A percentile compares a stretch with the other conserved stretches of the same genome.
Evolutionary conservation across 352 stramenopile genomes (phyloP).

Genomic region (Elongisporangium undulatum): DNA sequence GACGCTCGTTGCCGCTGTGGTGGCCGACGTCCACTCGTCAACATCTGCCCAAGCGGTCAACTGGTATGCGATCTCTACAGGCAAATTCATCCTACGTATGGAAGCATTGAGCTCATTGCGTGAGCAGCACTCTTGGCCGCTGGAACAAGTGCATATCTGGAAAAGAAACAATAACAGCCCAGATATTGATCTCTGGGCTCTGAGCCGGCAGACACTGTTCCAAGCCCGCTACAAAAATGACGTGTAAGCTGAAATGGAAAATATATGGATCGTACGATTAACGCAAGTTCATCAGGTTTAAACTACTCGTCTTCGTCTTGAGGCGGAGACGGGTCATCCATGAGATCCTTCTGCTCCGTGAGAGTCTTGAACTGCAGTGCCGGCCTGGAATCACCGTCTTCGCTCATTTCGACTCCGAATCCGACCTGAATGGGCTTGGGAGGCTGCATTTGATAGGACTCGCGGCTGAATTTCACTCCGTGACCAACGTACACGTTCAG

Average conservation of each 20-base stretch:
- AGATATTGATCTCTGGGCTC: constrained; percentile 30
- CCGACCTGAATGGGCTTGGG: constrained; percentile 46
- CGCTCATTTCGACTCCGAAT: constrained; percentile 36
- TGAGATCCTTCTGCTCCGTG: constrained; percentile 65
- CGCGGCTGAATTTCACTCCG: constrained; percentile 63
- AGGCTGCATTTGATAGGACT: constrained; percentile 52
- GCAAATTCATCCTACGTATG: constrained; percentile 12
- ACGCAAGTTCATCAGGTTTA: constrained; percentile 1
- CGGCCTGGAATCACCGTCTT: constrained; percentile 34
- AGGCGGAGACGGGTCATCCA: constrained; percentile 72
- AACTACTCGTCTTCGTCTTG: constrained; percentile 39
- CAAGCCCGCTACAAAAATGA: neutral
- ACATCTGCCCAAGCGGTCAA: constrained; percentile 9
- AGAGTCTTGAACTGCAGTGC: constrained; percentile 52
- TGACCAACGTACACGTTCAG: constrained; percentile 89
- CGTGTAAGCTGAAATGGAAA: constrained; percentile 2
- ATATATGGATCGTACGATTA: constrained; percentile 1
- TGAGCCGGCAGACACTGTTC: constrained; percentile 10
- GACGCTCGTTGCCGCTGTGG: constrained; percentile 31
- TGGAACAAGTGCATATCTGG: constrained; percentile 38
- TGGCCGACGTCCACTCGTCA: constrained; percentile 6
- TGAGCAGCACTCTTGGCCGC: neutral
- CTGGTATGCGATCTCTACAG: constrained; percentile 24
- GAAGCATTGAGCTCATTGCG: constrained; percentile 7
- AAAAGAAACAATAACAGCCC: constrained; percentile 2